phyloP scores from a whole-genome alignment of 352 stramenopile species.

The Pythium periplocum region DNA sequence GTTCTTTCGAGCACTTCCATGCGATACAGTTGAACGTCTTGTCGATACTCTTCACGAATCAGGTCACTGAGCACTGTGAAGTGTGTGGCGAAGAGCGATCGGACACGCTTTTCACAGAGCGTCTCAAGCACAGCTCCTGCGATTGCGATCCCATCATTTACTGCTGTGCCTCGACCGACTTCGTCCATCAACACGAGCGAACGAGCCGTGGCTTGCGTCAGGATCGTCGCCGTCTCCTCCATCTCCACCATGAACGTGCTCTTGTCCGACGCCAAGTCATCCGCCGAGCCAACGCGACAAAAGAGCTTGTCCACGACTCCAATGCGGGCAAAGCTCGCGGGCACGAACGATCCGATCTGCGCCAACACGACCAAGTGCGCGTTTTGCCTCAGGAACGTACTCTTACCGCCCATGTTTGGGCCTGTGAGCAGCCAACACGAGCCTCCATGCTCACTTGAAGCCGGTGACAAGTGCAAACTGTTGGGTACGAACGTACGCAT shows the following conservation, averaged over 20 bases:
- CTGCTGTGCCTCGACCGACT: constrained; percentile 74
- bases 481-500: constrained; percentile 71
- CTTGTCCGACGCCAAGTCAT: constrained; percentile 72
- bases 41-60: constrained; percentile 23
- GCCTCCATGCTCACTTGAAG: constrained; percentile 5
- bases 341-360: constrained; percentile 82
- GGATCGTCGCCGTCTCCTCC: constrained; percentile 76
- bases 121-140: constrained; percentile 71
- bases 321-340: constrained; percentile 58
- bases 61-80: constrained; percentile 63
- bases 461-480: constrained; percentile 44
- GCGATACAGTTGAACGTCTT: constrained; percentile 48
- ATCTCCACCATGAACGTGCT: constrained; percentile 89
- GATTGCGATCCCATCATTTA: constrained; percentile 77
- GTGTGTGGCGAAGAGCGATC: constrained; percentile 81
- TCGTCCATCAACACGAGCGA: constrained; percentile 89
- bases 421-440: constrained; percentile 82
- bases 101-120: constrained; percentile 47
- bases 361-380: constrained; percentile 74
- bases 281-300: constrained; percentile 71
- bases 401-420: constrained; percentile 88
- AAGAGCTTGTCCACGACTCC: constrained; percentile 81
- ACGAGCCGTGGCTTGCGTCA: constrained; percentile 60
- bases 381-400: constrained; percentile 77
- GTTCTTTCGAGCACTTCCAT: constrained; percentile 60